These are phyloP conservation scores for Populus trichocarpa DNA, from an alignment of 441 rosid genomes.

Conservation along the genomic window DNA sequence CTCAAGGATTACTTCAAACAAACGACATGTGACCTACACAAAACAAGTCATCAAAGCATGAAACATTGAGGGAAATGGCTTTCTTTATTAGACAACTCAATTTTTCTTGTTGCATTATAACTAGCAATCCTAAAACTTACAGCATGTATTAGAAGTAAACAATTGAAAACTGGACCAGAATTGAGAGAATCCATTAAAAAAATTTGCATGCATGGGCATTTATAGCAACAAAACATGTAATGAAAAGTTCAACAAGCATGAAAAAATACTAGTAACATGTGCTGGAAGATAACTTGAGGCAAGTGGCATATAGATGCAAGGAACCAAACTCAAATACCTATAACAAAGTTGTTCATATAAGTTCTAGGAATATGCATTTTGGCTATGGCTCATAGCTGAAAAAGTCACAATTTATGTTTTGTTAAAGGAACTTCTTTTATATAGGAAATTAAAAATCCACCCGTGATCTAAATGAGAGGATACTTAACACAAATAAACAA, in stretches of 20 bases:
- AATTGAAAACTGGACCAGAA: slow-evolving; percentile 2
- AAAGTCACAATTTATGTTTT: neutral
- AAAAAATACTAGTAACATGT: neutral
- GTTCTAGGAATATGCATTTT: neutral
- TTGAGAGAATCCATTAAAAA: neutral
- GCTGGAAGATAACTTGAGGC: neutral
- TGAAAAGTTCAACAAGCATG: neutral
- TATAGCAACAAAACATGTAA: neutral
- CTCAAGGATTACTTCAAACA: slow-evolving; percentile 88
- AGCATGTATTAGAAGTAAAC: neutral
- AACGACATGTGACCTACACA: slow-evolving; percentile 88
- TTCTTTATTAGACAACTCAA: slow-evolving; percentile 1
- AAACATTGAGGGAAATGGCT: slow-evolving; percentile 8
- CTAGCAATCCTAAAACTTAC: neutral
- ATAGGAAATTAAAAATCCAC: neutral
- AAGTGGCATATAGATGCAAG: slow-evolving; percentile 9
- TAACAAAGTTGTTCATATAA: neutral
- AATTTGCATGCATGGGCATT: neutral
- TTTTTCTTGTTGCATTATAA: neutral
- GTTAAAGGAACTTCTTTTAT: neutral
- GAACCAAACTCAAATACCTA: neutral
- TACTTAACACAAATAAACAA: neutral
- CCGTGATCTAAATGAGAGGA: neutral
- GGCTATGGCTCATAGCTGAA: neutral
- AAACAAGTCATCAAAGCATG: slow-evolving; percentile 13